These are phyloP conservation scores for Zasmidium cellare DNA, from an alignment of 2,329 filamentous ascomycete genomes.

Conservation along the genomic window DNA sequence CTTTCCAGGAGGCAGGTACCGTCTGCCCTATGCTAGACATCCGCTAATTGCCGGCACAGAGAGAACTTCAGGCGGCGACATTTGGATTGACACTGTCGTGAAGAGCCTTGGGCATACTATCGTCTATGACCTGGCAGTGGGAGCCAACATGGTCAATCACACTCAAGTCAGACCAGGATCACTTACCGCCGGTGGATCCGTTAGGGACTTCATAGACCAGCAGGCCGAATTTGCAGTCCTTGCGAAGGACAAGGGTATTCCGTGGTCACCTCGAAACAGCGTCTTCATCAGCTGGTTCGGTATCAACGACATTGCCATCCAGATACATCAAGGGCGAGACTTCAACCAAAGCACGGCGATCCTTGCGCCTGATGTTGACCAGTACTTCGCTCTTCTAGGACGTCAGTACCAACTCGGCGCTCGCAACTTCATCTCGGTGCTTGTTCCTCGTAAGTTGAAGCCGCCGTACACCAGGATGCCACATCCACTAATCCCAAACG, in stretches of 20 bases:
- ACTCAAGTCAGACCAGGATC: neutral
- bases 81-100: slow-evolving; percentile 8
- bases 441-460: slow-evolving; percentile 1
- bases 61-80: slow-evolving; percentile 8
- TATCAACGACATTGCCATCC: slow-evolving; percentile 13
- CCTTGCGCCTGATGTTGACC: neutral
- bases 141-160: slow-evolving; percentile 9
- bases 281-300: slow-evolving; percentile 14
- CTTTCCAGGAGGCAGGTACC: slow-evolving; percentile 6
- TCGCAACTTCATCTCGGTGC: slow-evolving; percentile 4
- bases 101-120: slow-evolving; percentile 1
- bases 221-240: neutral
- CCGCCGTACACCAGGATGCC: neutral
- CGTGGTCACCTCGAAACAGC: slow-evolving; percentile 13
- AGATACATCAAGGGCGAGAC: neutral
- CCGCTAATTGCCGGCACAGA: neutral
- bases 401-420: slow-evolving; percentile 1
- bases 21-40: neutral
- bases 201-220: slow-evolving; percentile 11
- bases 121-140: slow-evolving; percentile 11
- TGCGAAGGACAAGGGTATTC: neutral
- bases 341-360: neutral
- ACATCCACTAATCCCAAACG: neutral
- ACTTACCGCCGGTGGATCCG: neutral
- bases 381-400: slow-evolving; percentile 3